A percentile compares a stretch with the other conserved stretches of the same genome.
Evolutionary conservation across 1,284 basidiomycete genomes (phyloP).

Genomic region (Ceratorhiza oryzae-sativae): DNA sequence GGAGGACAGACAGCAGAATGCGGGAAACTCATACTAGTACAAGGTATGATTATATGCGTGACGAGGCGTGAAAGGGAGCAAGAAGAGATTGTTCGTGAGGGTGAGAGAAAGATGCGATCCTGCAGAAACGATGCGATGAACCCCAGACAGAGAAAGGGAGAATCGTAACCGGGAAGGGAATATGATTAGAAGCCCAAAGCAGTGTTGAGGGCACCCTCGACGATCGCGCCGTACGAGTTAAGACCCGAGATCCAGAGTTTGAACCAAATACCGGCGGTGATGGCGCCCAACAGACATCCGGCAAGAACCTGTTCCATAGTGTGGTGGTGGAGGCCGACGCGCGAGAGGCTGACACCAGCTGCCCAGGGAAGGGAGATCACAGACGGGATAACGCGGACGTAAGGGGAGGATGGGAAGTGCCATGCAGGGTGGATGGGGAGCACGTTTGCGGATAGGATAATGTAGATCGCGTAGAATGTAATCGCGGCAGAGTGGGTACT

Average conservation of each 20-base stretch:
- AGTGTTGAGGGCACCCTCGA: conserved; percentile 7
- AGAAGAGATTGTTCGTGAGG: background rate
- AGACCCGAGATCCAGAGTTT: conserved; percentile 57
- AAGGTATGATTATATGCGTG: conserved; percentile 15
- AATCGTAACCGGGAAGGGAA: background rate
- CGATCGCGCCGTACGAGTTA: conserved; percentile 19
- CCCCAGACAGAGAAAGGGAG: background rate
- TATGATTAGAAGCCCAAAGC: conserved; percentile 1
- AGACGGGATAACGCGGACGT: conserved; percentile 55
- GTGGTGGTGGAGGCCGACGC: conserved; percentile 84
- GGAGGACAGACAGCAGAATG: conserved; percentile 9
- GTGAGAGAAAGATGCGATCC: background rate
- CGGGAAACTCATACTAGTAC: background rate
- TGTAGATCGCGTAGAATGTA: conserved; percentile 73
- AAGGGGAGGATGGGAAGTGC: conserved; percentile 49
- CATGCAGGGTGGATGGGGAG: conserved; percentile 62
- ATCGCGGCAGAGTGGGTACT: conserved; percentile 85
- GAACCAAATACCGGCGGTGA: conserved; percentile 68
- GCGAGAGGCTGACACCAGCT: conserved; percentile 64
- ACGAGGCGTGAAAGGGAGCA: background rate
- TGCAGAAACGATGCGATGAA: background rate
- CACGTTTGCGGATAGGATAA: conserved; percentile 63
- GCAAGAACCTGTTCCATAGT: conserved; percentile 74
- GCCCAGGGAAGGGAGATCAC: conserved; percentile 64
- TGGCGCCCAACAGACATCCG: conserved; percentile 67